Conservation (phyloP, 768 basidiomycete genomes). For the Gloeostereum incarnatum region DNA sequence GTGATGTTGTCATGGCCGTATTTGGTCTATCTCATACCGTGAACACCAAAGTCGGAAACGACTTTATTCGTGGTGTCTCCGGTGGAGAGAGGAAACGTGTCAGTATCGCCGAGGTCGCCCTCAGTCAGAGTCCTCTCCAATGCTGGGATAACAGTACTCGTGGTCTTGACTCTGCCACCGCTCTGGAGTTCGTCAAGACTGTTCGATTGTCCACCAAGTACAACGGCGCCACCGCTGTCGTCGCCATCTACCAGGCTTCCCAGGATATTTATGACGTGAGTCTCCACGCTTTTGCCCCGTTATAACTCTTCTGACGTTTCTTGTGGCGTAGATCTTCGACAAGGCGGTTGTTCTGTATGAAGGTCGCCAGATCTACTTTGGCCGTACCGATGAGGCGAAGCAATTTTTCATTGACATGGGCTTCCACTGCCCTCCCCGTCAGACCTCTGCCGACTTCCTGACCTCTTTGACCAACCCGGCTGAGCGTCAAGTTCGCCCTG, state of each 20-base stretch:
- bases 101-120: constrained; percentile 39
- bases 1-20: constrained; percentile 36
- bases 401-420: constrained; percentile 35
- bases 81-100: constrained; percentile 57
- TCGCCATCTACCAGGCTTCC: constrained; percentile 34
- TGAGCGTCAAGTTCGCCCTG: constrained; percentile 21
- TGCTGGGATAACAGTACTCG: constrained; percentile 37
- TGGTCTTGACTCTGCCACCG: constrained; percentile 17
- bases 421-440: constrained; percentile 30
- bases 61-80: constrained; percentile 41
- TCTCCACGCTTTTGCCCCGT: background rate
- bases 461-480: constrained; percentile 27
- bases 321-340: constrained; percentile 22
- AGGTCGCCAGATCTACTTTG: constrained; percentile 39
- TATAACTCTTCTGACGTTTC: background rate
- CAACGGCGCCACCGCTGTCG: constrained; percentile 26
- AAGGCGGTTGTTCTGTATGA: constrained; percentile 35
- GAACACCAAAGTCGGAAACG: constrained; percentile 58
- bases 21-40: constrained; percentile 51
- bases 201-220: constrained; percentile 30
- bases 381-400: constrained; percentile 25
- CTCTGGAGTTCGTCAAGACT: constrained; percentile 34
- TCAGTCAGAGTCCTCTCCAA: constrained; percentile 31
- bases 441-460: constrained; percentile 37
- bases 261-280: constrained; percentile 26